phyloP scores from a whole-genome alignment of 1,139 yeast species.

The Arxiozyma telluris region DNA sequence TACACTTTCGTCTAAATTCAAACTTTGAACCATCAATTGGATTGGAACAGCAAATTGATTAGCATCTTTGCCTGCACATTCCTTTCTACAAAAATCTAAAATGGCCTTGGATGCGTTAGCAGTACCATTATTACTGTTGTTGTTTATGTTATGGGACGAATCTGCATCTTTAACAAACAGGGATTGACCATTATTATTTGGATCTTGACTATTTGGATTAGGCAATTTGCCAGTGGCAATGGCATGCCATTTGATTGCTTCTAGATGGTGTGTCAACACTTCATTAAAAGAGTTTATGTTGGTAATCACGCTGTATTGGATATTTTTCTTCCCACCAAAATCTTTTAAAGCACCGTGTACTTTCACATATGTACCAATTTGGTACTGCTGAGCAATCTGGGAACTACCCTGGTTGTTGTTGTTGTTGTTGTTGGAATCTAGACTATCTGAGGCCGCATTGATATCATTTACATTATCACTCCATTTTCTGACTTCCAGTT shows the following conservation, averaged over 20 bases:
- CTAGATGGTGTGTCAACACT: constrained; percentile 65
- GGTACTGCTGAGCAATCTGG: constrained; percentile 26
- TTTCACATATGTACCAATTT: constrained; percentile 49
- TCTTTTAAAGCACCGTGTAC: constrained; percentile 67
- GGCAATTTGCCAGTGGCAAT: constrained; percentile 30
- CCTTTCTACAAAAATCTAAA: constrained; percentile 43
- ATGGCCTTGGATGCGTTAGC: constrained; percentile 32
- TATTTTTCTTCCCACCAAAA: constrained; percentile 55
- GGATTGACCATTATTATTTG: constrained; percentile 25
- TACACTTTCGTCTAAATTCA: constrained; percentile 42
- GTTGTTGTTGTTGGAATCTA: constrained; percentile 20
- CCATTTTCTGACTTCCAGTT: constrained; percentile 64
- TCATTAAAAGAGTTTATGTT: constrained; percentile 64
- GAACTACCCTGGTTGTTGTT: constrained; percentile 30
- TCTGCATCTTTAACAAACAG: constrained; percentile 43
- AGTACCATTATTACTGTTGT: neutral
- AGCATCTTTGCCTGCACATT: constrained; percentile 36
- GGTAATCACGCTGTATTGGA: constrained; percentile 57
- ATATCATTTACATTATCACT: constrained; percentile 41
- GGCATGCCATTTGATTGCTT: constrained; percentile 58
- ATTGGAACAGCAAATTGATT: constrained; percentile 72
- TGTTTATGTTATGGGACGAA: neutral
- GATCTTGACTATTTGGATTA: constrained; percentile 9
- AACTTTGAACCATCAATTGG: constrained; percentile 47
- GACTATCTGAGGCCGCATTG: constrained; percentile 28